phyloP scores from a whole-genome alignment of 1,284 basidiomycete genomes.

The Apiotrichum laibachii region DNA sequence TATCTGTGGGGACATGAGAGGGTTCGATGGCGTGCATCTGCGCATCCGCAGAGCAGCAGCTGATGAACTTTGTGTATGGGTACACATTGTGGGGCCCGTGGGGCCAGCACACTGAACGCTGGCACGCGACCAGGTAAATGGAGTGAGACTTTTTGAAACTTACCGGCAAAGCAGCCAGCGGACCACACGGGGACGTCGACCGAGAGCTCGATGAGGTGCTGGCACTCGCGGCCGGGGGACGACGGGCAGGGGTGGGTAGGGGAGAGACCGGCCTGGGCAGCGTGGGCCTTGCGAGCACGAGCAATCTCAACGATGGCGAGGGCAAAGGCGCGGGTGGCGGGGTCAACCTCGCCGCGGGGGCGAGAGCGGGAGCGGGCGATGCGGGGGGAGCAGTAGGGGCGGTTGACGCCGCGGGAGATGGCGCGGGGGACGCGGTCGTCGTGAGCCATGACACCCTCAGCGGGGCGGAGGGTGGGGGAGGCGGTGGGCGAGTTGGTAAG shows the following conservation, averaged over 20 bases:
- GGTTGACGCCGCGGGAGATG: conserved; percentile 2
- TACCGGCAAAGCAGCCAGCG: conserved; percentile 48
- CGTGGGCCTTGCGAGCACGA: conserved; percentile 12
- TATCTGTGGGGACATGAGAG: neutral
- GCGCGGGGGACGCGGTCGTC: conserved; percentile 5
- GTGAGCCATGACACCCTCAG: conserved; percentile 1
- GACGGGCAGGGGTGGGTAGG: conserved; percentile 5
- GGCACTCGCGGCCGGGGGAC: conserved; percentile 23
- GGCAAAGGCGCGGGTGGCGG: conserved; percentile 14
- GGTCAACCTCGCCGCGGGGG: conserved; percentile 15
- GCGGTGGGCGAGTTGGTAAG: conserved; percentile 1
- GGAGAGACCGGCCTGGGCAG: conserved; percentile 10
- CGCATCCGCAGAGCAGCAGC: neutral
- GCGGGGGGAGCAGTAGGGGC: conserved; percentile 18
- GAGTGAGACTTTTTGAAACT: conserved; percentile 9
- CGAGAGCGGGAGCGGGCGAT: conserved; percentile 18
- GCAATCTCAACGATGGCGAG: conserved; percentile 7
- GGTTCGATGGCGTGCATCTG: neutral
- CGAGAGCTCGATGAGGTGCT: conserved; percentile 42
- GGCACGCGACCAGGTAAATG: neutral
- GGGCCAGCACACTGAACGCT: too few relatives aligned
- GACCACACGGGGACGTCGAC: conserved; percentile 51
- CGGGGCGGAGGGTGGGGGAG: conserved; percentile 6
- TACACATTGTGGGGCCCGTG: too few relatives aligned
- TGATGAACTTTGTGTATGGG: neutral